phyloP scores from a whole-genome alignment of 75 land plant species.

The Adiantum capillusveneris region DNA sequence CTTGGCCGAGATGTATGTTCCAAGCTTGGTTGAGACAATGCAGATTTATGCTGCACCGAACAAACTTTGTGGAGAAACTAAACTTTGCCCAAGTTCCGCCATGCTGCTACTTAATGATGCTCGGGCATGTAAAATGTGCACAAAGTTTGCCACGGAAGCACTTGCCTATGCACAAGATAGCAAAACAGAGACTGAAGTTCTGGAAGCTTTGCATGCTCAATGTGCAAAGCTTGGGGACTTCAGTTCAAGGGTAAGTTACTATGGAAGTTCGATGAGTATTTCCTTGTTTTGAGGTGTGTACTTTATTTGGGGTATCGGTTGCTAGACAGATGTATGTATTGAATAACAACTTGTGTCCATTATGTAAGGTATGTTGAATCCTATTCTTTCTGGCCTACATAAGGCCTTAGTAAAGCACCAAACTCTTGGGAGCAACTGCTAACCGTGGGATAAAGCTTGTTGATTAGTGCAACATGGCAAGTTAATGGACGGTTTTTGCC shows the following conservation, averaged over 20 bases:
- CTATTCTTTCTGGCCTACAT: too few species aligned
- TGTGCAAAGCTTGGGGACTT: slow-evolving; percentile 13
- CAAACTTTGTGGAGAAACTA: slow-evolving; percentile 19
- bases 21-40: slow-evolving; percentile 12
- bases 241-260: slow-evolving; percentile 19
- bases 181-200: slow-evolving; percentile 15
- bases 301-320: too few species aligned
- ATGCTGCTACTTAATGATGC: slow-evolving; percentile 3
- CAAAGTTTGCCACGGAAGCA: slow-evolving; percentile 18
- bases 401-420: too few species aligned
- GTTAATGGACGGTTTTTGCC: too few species aligned
- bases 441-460: too few species aligned
- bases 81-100: slow-evolving; percentile 15
- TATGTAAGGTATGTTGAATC: too few species aligned
- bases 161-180: slow-evolving; percentile 13
- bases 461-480: too few species aligned
- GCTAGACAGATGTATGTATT: too few species aligned
- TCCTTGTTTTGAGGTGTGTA: too few species aligned
- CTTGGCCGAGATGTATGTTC: slow-evolving; percentile 17
- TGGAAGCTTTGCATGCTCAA: slow-evolving; percentile 16
- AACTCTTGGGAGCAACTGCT: too few species aligned
- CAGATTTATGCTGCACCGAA: slow-evolving; percentile 18
- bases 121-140: slow-evolving; percentile 17
- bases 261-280: too few species aligned
- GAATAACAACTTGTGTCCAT: too few species aligned